phyloP scores from a whole-genome alignment of 2,329 filamentous ascomycete genomes.

The Calonectria crousiana region DNA sequence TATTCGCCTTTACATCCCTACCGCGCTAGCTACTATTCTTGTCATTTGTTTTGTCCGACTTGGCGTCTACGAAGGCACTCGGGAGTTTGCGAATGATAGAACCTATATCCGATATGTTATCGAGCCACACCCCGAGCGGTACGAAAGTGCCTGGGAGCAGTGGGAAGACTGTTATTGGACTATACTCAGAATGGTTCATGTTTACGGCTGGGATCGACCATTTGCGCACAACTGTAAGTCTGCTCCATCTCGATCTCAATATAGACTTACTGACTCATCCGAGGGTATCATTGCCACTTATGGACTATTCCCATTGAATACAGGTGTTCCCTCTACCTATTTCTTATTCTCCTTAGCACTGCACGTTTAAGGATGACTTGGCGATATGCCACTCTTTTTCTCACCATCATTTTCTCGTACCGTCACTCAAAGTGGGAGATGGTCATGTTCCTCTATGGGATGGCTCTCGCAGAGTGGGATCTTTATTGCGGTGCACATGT shows the following conservation, averaged over 20 bases:
- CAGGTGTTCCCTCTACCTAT: conserved; percentile 68
- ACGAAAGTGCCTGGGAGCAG: conserved; percentile 11
- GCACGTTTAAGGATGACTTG: conserved; percentile 57
- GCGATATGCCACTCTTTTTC: conserved; percentile 57
- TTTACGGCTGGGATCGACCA: conserved; percentile 63
- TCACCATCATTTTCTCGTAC: conserved; percentile 59
- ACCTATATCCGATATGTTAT: conserved; percentile 50
- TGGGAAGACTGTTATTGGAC: conserved; percentile 41
- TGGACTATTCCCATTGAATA: conserved; percentile 75
- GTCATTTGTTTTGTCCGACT: conserved; percentile 58
- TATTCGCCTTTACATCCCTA: conserved; percentile 65
- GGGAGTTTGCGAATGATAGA: conserved; percentile 58
- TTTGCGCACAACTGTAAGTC: conserved; percentile 59
- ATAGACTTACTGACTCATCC: conserved; percentile 31
- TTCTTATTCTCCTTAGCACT: conserved; percentile 64
- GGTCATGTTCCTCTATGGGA: conserved; percentile 66
- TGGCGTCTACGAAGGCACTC: conserved; percentile 62
- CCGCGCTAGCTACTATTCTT: conserved; percentile 62
- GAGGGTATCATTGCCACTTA: conserved; percentile 67
- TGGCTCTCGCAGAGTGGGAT: conserved; percentile 67
- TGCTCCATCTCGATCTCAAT: not conserved
- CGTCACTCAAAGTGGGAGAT: conserved; percentile 66
- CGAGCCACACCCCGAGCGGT: not conserved
- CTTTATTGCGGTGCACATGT: conserved; percentile 60
- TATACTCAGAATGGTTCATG: conserved; percentile 63